Base-by-base conservation (phyloP, 306 rosid species). In the Lotus japonicus region DNA sequence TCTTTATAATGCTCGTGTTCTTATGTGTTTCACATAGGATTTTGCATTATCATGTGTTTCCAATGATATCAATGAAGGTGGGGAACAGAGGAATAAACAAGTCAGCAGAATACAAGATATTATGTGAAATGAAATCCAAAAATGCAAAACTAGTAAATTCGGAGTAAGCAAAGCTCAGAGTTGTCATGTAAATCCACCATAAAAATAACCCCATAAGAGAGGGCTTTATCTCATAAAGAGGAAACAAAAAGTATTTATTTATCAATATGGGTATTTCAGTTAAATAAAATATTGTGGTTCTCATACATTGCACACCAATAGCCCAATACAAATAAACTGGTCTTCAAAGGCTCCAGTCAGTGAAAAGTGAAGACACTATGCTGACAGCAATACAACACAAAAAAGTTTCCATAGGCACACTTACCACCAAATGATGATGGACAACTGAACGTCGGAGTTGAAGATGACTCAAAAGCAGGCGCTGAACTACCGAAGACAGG, bases 351-450 rank as follows among this genome's bases (percentile, higher is more conserved):
- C 5, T 21, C 1, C 26, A 21, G 26, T 21, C 26, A 21, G 26
- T 21, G 26, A 21, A 21, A 21, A n/a, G n/a, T n/a, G n/a, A n/a
- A n/a, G n/a, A n/a, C 26, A 21, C 2, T 21, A 21, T 21, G 26
- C 26, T 21, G 1, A 21, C 26, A 21, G 26, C 26, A 21, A 21
- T 21, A 21, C 26, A 21, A 21, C 26, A 21, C 26, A 21, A 1
- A 21, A 21, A 21, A 3, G 26, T 3, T 21, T 21, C 26, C 26
- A 21, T 1, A 21, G 26, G 26, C 26, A 49, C 9, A 42, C 83
- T 43, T 83, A 91, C 88, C 91, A 35, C 90, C 92, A 71, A 85
- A 77, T 6, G 90, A 77, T 0, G 26, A 21, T 21, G 26, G 3
- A 21, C 26, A 1, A 3, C 26, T 3, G 2, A 21, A 21, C 3